Evolutionary conservation across 2,329 filamentous ascomycete genomes (phyloP).

Genomic region (Fusarium newnesense): DNA sequence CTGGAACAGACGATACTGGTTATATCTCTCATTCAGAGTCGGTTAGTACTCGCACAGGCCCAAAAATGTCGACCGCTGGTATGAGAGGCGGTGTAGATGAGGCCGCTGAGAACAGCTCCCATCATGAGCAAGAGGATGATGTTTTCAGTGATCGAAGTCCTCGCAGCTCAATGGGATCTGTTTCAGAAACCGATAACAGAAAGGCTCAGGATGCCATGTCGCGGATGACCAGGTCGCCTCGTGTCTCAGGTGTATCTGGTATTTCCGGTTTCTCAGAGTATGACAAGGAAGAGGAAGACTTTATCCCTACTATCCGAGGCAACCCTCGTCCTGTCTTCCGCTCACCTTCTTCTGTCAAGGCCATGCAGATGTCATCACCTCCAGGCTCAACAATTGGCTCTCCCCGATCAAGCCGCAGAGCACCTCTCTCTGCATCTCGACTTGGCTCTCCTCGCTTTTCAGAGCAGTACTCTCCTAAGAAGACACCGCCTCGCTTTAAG

Average conservation of each 20-base stretch:
- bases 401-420: slow-evolving; percentile 63
- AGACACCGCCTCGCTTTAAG: slow-evolving; percentile 69
- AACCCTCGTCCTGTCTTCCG: slow-evolving; percentile 73
- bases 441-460: slow-evolving; percentile 65
- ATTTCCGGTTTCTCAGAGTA: slow-evolving; percentile 65
- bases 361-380: slow-evolving; percentile 78
- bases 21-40: slow-evolving; percentile 43
- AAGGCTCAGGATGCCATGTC: slow-evolving; percentile 49
- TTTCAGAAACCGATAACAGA: slow-evolving; percentile 51
- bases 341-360: slow-evolving; percentile 74
- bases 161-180: slow-evolving; percentile 66
- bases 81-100: slow-evolving; percentile 41
- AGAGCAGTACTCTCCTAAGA: slow-evolving; percentile 65
- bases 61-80: slow-evolving; percentile 36
- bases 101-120: slow-evolving; percentile 59
- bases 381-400: slow-evolving; percentile 67
- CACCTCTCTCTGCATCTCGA: slow-evolving; percentile 61
- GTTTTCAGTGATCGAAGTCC: slow-evolving; percentile 69
- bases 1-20: slow-evolving; percentile 36
- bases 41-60: slow-evolving; percentile 38
- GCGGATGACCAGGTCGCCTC: slow-evolving; percentile 49
- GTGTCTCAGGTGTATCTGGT: slow-evolving; percentile 63
- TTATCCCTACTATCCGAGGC: slow-evolving; percentile 65
- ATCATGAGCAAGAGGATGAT: slow-evolving; percentile 64
- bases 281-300: slow-evolving; percentile 57